phyloP scores from a whole-genome alignment of 257 asterid species.

The Mitragyna speciosa region DNA sequence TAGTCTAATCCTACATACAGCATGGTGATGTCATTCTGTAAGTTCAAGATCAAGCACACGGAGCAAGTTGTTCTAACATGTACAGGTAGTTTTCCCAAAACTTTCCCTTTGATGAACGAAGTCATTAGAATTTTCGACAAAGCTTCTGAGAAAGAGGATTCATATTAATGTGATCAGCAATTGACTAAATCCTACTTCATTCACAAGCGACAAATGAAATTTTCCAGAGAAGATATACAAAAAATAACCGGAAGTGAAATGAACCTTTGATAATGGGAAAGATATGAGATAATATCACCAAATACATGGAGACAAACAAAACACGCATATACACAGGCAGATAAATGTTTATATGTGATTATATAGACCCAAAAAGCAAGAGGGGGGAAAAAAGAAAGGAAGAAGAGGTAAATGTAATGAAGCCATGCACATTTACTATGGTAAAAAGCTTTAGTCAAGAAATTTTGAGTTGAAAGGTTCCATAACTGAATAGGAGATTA shows the following conservation, averaged over 20 bases:
- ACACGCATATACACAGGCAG: not conserved
- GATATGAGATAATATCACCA: not conserved
- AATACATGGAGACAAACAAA: not conserved
- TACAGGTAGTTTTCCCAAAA: not conserved
- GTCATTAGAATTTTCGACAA: not conserved
- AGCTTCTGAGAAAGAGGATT: not conserved
- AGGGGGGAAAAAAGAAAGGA: not conserved
- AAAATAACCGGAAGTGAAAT: not conserved
- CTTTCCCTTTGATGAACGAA: not conserved
- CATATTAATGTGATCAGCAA: not conserved
- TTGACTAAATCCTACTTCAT: not conserved
- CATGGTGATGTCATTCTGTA: not conserved
- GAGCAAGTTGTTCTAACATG: not conserved
- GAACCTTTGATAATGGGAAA: not conserved
- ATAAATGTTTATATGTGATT: not conserved
- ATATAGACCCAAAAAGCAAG: not conserved
- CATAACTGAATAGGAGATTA: not conserved
- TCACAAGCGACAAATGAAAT: not conserved
- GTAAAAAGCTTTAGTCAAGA: not conserved
- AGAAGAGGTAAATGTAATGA: not conserved
- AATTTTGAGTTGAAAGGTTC: not conserved
- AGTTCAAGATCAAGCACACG: not conserved
- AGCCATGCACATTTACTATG: not conserved
- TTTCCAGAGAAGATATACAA: too few species aligned
- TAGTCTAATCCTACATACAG: not conserved